Evolutionary conservation across 352 stramenopile species (phyloP), one percentile per base, ranked within the genome.

Genomic region (Phytopythium mirpurense): DNA sequence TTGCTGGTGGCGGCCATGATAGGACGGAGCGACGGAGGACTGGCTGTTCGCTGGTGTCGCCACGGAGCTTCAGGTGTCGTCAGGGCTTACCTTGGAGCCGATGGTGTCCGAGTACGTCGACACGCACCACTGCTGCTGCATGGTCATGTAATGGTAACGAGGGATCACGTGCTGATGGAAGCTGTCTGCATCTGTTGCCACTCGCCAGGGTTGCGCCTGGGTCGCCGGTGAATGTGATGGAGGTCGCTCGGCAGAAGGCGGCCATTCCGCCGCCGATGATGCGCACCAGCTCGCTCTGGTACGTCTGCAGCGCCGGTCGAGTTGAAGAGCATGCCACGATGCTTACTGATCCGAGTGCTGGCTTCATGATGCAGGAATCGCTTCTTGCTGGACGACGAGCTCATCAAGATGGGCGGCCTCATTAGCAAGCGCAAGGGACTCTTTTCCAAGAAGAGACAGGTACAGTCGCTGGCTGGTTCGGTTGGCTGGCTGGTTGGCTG

Each of bases 361-460:
- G 29, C 29, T 5, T 9, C 7, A 24, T 31, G 0, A 21, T n/a
- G 23, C 43, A 76, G 67, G 74, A 91, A 90, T 59, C 79, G 80
- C 7, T 95, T 95, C 56, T 60, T 95, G 53, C 62, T 95, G 52
- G 84, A 95, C 55, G 82, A 95, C 56, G 84, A 95, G 60, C 53
- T 91, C 55, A 95, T 95, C 63, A 88, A 85, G 51, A 88, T 95
- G 70, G 68, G 72, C 11, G 80, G 84, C 1, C 74, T 95, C 43
- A 88, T 93, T 62, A 93, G 82, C 80, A 93, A 93, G 55, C 78
- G 84, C 59, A 95, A 95, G 57, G 84, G 84, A 3, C 67, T 95
- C 24, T 95, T 95, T 49, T 95, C 84, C 29, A 95, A 94, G 67
- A 95, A 93, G 55, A 68, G 84, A 50, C 84, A 90, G 59, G 73